A percentile compares a stretch with the other conserved stretches of the same genome.
Conservation (phyloP, 148 eudicot genomes). For the Nepenthes mirabilis region DNA sequence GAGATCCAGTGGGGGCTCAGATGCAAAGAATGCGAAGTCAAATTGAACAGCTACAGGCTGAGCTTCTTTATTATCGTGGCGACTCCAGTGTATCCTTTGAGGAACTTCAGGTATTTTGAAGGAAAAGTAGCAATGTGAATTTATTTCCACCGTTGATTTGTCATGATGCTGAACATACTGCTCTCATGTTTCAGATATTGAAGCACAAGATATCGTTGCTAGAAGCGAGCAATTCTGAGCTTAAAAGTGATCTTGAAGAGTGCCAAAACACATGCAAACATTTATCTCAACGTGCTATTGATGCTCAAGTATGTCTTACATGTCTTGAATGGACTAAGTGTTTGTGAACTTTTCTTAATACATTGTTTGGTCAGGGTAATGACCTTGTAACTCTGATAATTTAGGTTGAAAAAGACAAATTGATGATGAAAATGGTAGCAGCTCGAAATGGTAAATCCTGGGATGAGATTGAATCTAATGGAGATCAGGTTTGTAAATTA, state of each 20-base stretch:
- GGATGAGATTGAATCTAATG: constrained; percentile 58
- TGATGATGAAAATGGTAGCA: constrained; percentile 68
- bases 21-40: constrained; percentile 88
- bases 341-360: background rate
- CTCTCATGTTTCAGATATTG: constrained; percentile 36
- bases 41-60: constrained; percentile 88
- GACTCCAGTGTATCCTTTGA: constrained; percentile 68
- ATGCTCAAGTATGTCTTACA: constrained; percentile 63
- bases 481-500: constrained; percentile 35
- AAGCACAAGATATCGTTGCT: constrained; percentile 86
- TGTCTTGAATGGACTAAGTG: background rate
- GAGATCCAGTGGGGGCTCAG: constrained; percentile 86
- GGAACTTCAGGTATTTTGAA: constrained; percentile 59
- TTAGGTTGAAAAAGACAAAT: constrained; percentile 78
- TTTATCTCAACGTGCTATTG: constrained; percentile 62
- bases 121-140: background rate
- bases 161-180: background rate
- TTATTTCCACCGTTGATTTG: background rate
- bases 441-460: constrained; percentile 61
- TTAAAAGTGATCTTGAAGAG: constrained; percentile 70
- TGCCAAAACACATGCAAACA: constrained; percentile 52
- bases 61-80: constrained; percentile 71
- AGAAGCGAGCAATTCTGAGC: constrained; percentile 77
- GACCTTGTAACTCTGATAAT: constrained; percentile 5
- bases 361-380: background rate